These are phyloP conservation scores for Penicillium sp. DNA, from an alignment of 2,329 filamentous ascomycete genomes.

Conservation along the genomic window DNA sequence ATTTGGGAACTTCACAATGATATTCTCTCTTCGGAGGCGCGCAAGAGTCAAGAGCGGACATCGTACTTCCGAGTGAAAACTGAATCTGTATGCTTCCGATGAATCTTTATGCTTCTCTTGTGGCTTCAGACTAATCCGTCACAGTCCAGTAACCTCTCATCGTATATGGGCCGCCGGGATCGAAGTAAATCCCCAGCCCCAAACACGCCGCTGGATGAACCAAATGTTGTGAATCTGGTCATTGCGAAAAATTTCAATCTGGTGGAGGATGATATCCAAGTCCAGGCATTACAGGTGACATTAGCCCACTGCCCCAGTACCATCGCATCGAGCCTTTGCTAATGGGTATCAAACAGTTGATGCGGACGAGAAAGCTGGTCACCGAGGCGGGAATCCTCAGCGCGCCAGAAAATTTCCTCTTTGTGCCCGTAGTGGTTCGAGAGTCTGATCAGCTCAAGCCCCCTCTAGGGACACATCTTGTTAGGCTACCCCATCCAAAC, in stretches of 20 bases:
- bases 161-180: constrained; percentile 22
- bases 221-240: constrained; percentile 76
- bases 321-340: constrained; percentile 5
- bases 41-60: constrained; percentile 18
- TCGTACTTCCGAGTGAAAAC: constrained; percentile 20
- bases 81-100: constrained; percentile 24
- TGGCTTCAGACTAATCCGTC: constrained; percentile 9
- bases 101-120: not conserved
- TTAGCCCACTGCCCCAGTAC: too few species aligned
- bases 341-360: constrained; percentile 61
- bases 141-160: constrained; percentile 29
- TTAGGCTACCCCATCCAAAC: constrained; percentile 21
- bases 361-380: constrained; percentile 77
- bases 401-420: constrained; percentile 77
- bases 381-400: constrained; percentile 74
- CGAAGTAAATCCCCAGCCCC: constrained; percentile 27
- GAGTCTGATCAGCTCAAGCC: constrained; percentile 34
- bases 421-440: constrained; percentile 70
- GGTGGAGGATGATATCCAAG: constrained; percentile 76
- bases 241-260: constrained; percentile 79
- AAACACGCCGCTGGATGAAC: constrained; percentile 48
- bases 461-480: constrained; percentile 48
- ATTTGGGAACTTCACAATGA: constrained; percentile 79
- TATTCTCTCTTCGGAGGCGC: constrained; percentile 58
- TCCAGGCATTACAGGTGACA: constrained; percentile 69